These are phyloP conservation scores for Apiotrichum brassicae DNA, from an alignment of 1,284 basidiomycete species.

Conservation along the genomic window DNA sequence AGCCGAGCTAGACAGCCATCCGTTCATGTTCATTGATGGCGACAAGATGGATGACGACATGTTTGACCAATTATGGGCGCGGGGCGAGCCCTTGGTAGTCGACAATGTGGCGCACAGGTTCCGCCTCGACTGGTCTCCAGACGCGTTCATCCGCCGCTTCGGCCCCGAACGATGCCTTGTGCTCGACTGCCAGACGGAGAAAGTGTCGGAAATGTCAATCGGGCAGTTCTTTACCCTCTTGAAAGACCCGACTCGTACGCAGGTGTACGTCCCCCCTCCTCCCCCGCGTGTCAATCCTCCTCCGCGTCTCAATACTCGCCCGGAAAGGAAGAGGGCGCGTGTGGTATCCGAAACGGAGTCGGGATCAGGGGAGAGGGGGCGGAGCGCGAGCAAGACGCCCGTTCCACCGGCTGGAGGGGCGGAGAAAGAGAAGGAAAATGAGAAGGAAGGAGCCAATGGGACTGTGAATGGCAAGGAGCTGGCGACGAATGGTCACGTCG, in stretches of 20 bases:
- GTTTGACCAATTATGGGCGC: slow-evolving; percentile 65
- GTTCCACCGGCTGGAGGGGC: no score
- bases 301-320: background rate
- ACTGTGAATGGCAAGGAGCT: background rate
- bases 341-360: no score
- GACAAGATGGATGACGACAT: slow-evolving; percentile 55
- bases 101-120: slow-evolving; percentile 59
- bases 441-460: background rate
- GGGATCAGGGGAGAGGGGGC: background rate
- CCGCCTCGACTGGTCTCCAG: slow-evolving; percentile 68
- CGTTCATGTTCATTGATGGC: slow-evolving; percentile 49
- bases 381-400: background rate
- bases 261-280: background rate
- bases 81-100: slow-evolving; percentile 70
- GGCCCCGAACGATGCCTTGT: slow-evolving; percentile 62
- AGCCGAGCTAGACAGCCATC: slow-evolving; percentile 28
- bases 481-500: background rate
- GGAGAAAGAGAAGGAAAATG: background rate
- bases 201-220: slow-evolving; percentile 59
- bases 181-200: slow-evolving; percentile 69
- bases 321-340: background rate
- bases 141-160: slow-evolving; percentile 67
- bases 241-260: slow-evolving; percentile 53
- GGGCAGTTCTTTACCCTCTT: slow-evolving; percentile 74
- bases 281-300: background rate